Evolutionary conservation across 176 grass and related monocot genomes (phyloP).

Genomic region (Dendrocalamus sinicus): DNA sequence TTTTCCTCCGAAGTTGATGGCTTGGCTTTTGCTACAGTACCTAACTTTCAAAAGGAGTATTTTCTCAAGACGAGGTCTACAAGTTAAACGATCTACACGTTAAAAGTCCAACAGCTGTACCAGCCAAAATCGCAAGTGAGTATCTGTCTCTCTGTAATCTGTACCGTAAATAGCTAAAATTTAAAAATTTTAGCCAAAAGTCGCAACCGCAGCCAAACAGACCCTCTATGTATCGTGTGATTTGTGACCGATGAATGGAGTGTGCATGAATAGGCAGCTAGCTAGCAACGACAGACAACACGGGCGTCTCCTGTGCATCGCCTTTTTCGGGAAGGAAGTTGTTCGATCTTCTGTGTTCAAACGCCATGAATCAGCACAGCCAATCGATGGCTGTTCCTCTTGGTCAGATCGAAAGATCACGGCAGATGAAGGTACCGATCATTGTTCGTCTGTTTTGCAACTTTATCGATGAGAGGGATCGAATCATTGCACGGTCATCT

Average conservation of each 20-base stretch:
- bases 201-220: no score
- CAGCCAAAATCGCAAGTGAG: no score
- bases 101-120: no score
- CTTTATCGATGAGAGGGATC: not conserved
- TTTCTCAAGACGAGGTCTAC: no score
- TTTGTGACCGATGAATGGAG: not conserved
- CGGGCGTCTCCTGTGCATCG: not conserved
- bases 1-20: no score
- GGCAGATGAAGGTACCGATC: not conserved
- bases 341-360: no score
- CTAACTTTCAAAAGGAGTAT: no score
- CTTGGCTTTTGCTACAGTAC: no score
- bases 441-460: not conserved
- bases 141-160: no score
- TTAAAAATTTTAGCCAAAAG: no score
- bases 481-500: constrained; percentile 27
- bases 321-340: not conserved
- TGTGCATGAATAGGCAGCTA: not conserved
- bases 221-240: not conserved
- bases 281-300: not conserved
- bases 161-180: no score
- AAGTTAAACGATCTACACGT: no score
- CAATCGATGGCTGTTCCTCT: not conserved
- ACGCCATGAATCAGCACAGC: not conserved
- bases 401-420: not conserved